Evolutionary conservation across 768 basidiomycete species (phyloP), one percentile per base, ranked within the genome.

Genomic region (Tephrocybe sp.): DNA sequence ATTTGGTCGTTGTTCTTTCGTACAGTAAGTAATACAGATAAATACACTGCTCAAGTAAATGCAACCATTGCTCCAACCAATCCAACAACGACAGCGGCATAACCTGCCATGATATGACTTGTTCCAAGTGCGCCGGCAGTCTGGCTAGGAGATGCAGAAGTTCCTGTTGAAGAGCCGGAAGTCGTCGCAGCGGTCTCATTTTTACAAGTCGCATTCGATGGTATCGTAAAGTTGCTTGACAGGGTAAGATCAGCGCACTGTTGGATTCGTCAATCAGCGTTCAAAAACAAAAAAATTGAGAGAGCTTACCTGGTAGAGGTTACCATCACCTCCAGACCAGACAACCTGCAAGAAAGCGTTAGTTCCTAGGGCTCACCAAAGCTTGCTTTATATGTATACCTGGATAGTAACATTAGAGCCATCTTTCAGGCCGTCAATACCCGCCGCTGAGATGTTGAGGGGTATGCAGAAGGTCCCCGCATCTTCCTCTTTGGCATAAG

Each of bases 221-320:
- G 75, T 31, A 76, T 63, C 25, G 75, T 70, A 47, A 68, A 71
- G 63, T 68, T 77, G 11, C 69, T 72, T 33, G 80, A 74, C 21
- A 92, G 71, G 23, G 84, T 80, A 50, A 91, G 67, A 64, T 91
- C 91, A 36, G 90, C 75, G 63, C 88, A 91, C 86, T 90, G 61
- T n/a, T 46, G 42, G 37, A 10, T 13, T 27, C 34, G 15, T 54
- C 68, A 73, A 7, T 33, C 65, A 67, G 30, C 68, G 59, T 18
- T 55, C 21, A 49, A 12, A 30, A 30, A 37, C 33, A n/a, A 4
- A 12, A 15, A 21, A 40, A 16, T 18, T 19, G 16, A 6, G 12
- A 19, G 31, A 29, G 11, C 22, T n/a, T 3, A 80, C 84, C 75
- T 88, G 84, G 66, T 78, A 88, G 15, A 91, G 74, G 29, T 64